Evolutionary conservation across 352 stramenopile genomes (phyloP), one percentile per base, ranked within the genome.

Genomic region (Pythium scleroteichum): DNA sequence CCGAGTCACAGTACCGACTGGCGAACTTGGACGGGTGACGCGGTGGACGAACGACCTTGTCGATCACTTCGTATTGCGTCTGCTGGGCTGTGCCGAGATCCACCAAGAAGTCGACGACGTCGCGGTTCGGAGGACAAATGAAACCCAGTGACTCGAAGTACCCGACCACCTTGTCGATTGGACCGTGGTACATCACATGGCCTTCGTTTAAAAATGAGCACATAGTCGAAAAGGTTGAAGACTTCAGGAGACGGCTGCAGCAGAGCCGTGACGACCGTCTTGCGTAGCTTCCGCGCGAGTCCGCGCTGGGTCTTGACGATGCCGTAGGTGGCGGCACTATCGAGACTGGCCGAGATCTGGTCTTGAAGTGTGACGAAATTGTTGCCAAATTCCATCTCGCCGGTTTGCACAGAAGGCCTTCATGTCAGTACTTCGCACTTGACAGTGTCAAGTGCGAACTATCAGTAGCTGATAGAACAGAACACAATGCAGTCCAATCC

Each of bases 321-420:
- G 62, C 97, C 91, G 63, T 79, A 97, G 3, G 91, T 96, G 4
- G 89, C 93, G 0, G 87, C 82, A 40, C 80, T 87, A 73, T 98
- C 92, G 8, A 98, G 75, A 1, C 94, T 92, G 29, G 90, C 98
- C 44, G 74, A 92, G 65, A 98, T 97, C 72, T 96, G 84, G 68
- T 98, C 92, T 65, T 86, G 82, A 44, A 94, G 75, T 6, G 80
- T 47, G 17, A 97, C 76, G 17, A 71, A 77, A 60, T 78, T 75
- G 42, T 75, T 61, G n/a, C 72, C 70, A 40, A 91, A 82, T 23
- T 87, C 69, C 79, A 98, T 98, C 75, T 89, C 76, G 14, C 75
- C 81, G 2, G 65, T 82, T n/a, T n/a, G n/a, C n/a, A n/a, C n/a
- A n/a, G n/a, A n/a, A n/a, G n/a, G n/a, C n/a, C n/a, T n/a, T n/a